Base-by-base conservation (phyloP, 2,329 filamentous ascomycete genomes). In the Aspergillus sp. region DNA sequence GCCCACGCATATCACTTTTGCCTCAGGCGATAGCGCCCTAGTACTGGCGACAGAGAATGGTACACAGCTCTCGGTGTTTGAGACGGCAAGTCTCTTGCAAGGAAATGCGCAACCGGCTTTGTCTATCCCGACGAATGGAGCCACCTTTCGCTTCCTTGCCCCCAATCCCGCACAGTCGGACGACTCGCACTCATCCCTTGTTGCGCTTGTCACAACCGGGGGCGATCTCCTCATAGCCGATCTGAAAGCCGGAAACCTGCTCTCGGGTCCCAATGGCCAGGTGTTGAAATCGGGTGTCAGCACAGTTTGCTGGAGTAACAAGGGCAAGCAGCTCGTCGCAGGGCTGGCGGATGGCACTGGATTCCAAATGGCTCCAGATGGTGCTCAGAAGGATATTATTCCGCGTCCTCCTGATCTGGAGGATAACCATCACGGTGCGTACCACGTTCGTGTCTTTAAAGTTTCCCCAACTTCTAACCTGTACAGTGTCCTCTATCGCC, bases 321-420 rank as follows among this genome's bases (percentile, higher is more conserved):
- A 89, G 73, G 95, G 95, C 50, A 99, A 96, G 74, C 94, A 98
- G 73, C 81, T 99, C 47, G 88, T 96, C 48, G 93, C 91, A 66
- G 95, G 96, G 15, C 81, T 95, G 67, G 87, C 83, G 6, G 87
- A 97, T 76, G 95, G 95, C 60, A 88, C 87, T 11, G 88, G 90
- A 55, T 84, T 85, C 58, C 93, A 97, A 74, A 89, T 98, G 85
- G 92, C 90, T 7, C 91, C 90, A 0, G 86, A 91, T 68, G 94
- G 94, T 50, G 84, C 84, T 42, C 82, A 85, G 27, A 95, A 94
- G 77, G 92, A 84, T 38, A 83, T 88, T 55, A 90, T 99, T 50
- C 92, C 93, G 23, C 86, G 86, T 60, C 91, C 94, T 2, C 87
- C 91, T 5, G 83, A 83, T 59, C 70, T 95, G 7, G 82, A 83